Conservation (phyloP, 441 rosid genomes). For the Brassica balearica region DNA sequence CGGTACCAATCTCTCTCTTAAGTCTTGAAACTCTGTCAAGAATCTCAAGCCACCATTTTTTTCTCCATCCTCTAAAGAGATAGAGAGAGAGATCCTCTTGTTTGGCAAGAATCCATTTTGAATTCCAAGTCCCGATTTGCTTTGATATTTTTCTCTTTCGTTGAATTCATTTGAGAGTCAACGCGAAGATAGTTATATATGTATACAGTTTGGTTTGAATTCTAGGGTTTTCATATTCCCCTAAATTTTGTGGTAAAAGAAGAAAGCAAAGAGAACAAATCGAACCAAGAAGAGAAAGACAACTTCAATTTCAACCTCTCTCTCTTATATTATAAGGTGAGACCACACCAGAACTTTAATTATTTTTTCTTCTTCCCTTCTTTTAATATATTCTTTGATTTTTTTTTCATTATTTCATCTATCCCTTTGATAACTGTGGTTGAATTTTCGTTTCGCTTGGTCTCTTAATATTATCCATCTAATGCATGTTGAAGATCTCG, state of each 20-base stretch:
- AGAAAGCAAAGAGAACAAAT: slow-evolving; percentile 49
- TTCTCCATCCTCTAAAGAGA: slow-evolving; percentile 39
- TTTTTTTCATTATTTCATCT: slow-evolving; percentile 23
- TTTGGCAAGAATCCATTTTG: slow-evolving; percentile 41
- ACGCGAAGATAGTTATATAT: slow-evolving; percentile 8
- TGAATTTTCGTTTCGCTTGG: slow-evolving; percentile 40
- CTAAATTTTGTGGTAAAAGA: slow-evolving; percentile 34
- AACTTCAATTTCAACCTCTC: slow-evolving; percentile 31
- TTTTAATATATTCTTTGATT: slow-evolving; percentile 43
- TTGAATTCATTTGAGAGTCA: slow-evolving; percentile 41
- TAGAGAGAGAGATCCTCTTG: slow-evolving; percentile 40
- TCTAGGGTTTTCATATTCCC: slow-evolving; percentile 41
- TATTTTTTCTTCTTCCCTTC: slow-evolving; percentile 36
- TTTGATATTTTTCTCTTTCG: slow-evolving; percentile 36
- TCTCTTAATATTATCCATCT: slow-evolving; percentile 38
- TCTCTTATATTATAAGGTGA: slow-evolving; percentile 43
- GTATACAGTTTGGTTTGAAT: slow-evolving; percentile 23
- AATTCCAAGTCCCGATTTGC: slow-evolving; percentile 32
- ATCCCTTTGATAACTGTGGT: slow-evolving; percentile 38
- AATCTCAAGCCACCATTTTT: slow-evolving; percentile 39
- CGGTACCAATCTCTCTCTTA: slow-evolving; percentile 37
- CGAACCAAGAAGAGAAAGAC: slow-evolving; percentile 41
- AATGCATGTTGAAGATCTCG: slow-evolving; percentile 45
- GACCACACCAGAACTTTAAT: slow-evolving; percentile 46
- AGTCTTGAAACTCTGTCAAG: slow-evolving; percentile 42